Evolutionary conservation across 2,329 filamentous ascomycete species (phyloP).

Genomic region (Fusarium sp.): DNA sequence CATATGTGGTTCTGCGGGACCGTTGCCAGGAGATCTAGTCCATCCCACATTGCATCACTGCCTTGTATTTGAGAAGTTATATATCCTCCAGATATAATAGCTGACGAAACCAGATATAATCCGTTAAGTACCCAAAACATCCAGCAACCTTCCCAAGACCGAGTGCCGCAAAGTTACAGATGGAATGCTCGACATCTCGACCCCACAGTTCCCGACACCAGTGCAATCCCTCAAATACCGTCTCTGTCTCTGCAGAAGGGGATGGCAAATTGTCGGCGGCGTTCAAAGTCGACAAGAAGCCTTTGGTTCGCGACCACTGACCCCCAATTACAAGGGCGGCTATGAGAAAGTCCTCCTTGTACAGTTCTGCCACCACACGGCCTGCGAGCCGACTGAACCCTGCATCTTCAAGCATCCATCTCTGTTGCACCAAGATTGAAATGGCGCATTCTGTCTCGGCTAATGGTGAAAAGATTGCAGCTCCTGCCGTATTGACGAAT

Average conservation of each 20-base stretch:
- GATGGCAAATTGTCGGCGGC: background rate
- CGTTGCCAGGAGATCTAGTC: too few relatives aligned
- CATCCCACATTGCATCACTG: too few relatives aligned
- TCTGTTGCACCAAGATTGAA: background rate
- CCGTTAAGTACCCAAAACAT: too few relatives aligned
- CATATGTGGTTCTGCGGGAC: too few relatives aligned
- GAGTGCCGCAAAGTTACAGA: background rate
- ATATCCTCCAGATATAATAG: too few relatives aligned
- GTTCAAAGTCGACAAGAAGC: background rate
- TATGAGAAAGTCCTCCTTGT: background rate
- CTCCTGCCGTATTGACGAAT: background rate
- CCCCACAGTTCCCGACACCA: background rate
- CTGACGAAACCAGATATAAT: too few relatives aligned
- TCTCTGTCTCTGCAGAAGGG: background rate
- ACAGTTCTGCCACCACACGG: background rate
- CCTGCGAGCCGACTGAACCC: background rate
- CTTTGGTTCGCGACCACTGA: background rate
- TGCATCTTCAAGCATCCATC: background rate
- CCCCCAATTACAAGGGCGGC: background rate
- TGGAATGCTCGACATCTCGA: background rate
- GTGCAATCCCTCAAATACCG: background rate
- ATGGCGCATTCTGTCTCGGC: background rate
- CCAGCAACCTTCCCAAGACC: background rate
- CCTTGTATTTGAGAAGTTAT: too few relatives aligned
- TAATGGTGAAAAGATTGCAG: background rate